Base-by-base conservation (phyloP, 805 yeast genomes). In the Nakazawaea laoshanensis region DNA sequence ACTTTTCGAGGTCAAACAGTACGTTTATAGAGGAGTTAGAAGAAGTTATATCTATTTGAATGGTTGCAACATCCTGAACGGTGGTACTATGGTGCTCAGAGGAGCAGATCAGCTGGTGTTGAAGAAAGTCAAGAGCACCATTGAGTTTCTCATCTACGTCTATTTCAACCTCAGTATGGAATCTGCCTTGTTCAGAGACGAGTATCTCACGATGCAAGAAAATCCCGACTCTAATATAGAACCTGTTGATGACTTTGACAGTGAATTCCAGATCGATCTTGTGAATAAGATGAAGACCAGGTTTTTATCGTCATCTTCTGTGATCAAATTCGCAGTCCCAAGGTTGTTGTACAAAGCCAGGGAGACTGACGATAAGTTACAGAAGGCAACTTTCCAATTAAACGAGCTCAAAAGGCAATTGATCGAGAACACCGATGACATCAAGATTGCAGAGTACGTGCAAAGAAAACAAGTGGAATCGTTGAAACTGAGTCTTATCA, bases 31-130 rank as follows among this genome's bases (percentile, higher is more conserved):
- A 4, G 65, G 73, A 36, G 38, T 62, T 1, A 62, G 75, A 11
- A 82, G 86, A 48, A 75, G 94, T 0, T 84, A 79, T 47, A 66
- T 86, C n/a, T 82, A 73, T 43, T 69, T 92, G 35, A 70, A 77
- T 1, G 97, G 96, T 1, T 77, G 88, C 42, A 76, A 77, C 23
- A 63, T 67, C 7, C 72, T 70, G 25, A 55, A 78, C 0, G 98
- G 98, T 0, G 78, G 88, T 24, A 87, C 97, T 0, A 70, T 89
- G n/a, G 61, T 84, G 10, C 53, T 92, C n/a, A 62, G 97, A 35
- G 98, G 97, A 2, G 80, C 75, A 1, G 68, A 70, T 42, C 73
- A 67, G 32, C 80, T 74, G 2, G 48, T 65, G 0, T 56, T 89
- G 35, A 63, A 74, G 33, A 73, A 74, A 33, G 67, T 88, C 15